Conservation (phyloP, 225 moss, liverwort and hornwort species). For the Thuidium tamariscinum region DNA sequence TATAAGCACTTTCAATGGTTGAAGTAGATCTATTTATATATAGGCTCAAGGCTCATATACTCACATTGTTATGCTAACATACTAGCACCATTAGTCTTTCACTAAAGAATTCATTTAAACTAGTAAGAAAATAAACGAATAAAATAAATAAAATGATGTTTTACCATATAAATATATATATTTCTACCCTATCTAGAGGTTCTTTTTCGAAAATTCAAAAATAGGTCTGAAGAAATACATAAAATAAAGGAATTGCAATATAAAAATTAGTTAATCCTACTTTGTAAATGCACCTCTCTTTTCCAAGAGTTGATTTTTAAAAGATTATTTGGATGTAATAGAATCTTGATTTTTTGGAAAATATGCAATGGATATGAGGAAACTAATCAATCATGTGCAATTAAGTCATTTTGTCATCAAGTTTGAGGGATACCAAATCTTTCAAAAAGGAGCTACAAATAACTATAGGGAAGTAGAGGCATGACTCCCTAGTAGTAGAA, state of each 20-base stretch:
- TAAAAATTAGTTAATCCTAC: accelerated
- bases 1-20: no score
- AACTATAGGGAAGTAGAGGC: not conserved
- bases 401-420: not conserved
- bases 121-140: no score
- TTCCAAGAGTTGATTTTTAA: not conserved
- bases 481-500: not conserved
- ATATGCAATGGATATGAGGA: accelerated
- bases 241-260: not conserved
- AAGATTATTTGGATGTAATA: not conserved
- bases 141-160: no score
- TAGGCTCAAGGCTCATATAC: no score
- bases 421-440: not conserved
- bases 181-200: not conserved
- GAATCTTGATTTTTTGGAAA: not conserved
- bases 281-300: not conserved
- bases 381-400: not conserved
- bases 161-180: no score
- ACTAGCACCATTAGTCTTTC: no score
- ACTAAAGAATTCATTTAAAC: not conserved
- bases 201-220: not conserved
- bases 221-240: not conserved
- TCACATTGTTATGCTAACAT: no score
- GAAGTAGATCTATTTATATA: no score
- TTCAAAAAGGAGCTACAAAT: not conserved